Base-by-base conservation (phyloP, 768 basidiomycete genomes). In the Mrakia gelida region DNA sequence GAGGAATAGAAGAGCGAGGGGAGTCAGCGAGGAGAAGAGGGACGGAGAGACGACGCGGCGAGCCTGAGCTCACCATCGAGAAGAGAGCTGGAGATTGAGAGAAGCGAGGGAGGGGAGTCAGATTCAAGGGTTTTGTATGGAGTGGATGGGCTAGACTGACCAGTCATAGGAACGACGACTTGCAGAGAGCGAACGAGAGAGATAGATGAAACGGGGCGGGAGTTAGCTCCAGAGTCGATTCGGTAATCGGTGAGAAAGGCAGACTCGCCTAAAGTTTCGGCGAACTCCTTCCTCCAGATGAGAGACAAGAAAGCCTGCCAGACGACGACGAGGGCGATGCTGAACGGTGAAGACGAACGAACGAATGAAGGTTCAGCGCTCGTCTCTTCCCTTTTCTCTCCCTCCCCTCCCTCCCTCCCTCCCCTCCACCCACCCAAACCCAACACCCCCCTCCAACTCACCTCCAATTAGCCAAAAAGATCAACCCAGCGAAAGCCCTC, bases 381-480 rank as follows among this genome's bases (percentile, higher is more conserved):
- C 45, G 45, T 45, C 45, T 56, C 26, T 21, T 26, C 54, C 9
- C 10, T 56, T 10, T 21, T 26, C 54, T 1, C 10, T 15, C 18
- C 26, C 23, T 56, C 54, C 6, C 26, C 54, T 10, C 6, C 54
- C 23, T 21, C 54, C 23, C 54, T 21, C 54, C 16, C 52, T 16
- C 52, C 23, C 52, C 52, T 26, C 3, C 52, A 5, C n/a, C n/a
- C n/a, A n/a, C n/a, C n/a, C n/a, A n/a, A n/a, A n/a, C n/a, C n/a
- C n/a, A n/a, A n/a, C n/a, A 26, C 16, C 23, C 52, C 16, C 23
- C 26, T 21, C 10, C 23, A 3, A 56, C 26, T 56, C 54, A 56
- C 54, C 54, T 45, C 59, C 62, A 63, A 16, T 63, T 63, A 4
- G 62, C 62, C 15, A 63, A 63, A 30, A 63, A 63, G 62, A 63